phyloP scores from a whole-genome alignment of 208 protist species.

The Leishmania braziliensis region DNA sequence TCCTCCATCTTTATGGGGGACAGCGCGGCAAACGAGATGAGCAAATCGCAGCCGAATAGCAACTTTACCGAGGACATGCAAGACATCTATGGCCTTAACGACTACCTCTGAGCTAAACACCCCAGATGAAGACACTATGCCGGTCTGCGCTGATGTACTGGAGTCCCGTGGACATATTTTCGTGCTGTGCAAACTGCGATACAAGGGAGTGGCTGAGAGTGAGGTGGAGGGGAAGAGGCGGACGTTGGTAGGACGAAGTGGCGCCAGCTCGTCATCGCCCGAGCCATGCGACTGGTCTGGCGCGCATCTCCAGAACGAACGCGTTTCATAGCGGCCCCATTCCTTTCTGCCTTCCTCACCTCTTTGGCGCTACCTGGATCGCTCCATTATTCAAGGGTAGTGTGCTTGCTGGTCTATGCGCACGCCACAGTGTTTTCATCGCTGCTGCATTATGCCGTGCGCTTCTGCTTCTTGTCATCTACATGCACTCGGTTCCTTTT shows the following conservation, averaged over 20 bases:
- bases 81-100: slow-evolving; percentile 43
- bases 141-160: neutral
- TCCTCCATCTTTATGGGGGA: slow-evolving; percentile 29
- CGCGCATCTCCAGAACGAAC: neutral
- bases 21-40: slow-evolving; percentile 14
- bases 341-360: slow-evolving; percentile 6
- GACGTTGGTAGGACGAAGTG: neutral
- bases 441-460: neutral
- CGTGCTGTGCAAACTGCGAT: neutral
- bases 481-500: neutral
- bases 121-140: neutral
- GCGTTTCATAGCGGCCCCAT: neutral
- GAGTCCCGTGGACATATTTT: neutral
- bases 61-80: slow-evolving; percentile 38
- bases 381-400: neutral
- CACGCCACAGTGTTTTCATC: neutral
- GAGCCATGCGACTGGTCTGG: neutral
- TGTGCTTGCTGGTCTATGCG: neutral
- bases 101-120: slow-evolving; percentile 20
- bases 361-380: neutral
- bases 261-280: neutral
- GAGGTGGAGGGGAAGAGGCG: neutral
- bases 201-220: neutral
- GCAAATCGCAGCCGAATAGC: slow-evolving; percentile 23
- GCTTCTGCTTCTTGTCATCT: slow-evolving; percentile 1